phyloP scores from a whole-genome alignment of 2,329 filamentous ascomycete genomes.

The Myriosclerotinia duriaeana region DNA sequence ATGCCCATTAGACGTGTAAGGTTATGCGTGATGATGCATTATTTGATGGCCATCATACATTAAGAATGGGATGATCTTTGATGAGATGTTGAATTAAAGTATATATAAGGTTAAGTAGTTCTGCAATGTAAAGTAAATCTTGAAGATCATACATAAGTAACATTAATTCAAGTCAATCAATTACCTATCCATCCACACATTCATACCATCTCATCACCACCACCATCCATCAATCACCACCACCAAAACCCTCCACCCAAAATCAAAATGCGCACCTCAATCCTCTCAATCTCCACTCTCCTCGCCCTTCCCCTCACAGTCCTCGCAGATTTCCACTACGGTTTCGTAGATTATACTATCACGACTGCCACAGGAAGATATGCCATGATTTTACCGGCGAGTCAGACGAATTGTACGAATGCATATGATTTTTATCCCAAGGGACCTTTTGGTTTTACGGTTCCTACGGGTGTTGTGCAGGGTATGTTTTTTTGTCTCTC shows the following conservation, averaged over 20 bases:
- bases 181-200: no score
- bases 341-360: conserved; percentile 1
- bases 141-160: no score
- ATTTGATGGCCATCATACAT: no score
- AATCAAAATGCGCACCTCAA: conserved; percentile 2
- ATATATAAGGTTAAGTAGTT: no score
- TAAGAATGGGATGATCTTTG: no score
- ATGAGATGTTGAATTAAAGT: no score
- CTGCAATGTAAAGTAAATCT: no score
- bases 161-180: no score
- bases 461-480: neutral
- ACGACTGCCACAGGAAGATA: conserved; percentile 7
- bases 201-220: neutral
- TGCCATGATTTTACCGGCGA: conserved; percentile 14
- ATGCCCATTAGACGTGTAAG: no score
- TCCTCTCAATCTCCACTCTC: neutral
- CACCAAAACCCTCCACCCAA: neutral
- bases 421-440: conserved; percentile 16
- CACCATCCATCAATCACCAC: neutral
- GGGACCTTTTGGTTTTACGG: conserved; percentile 9
- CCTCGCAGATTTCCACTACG: conserved; percentile 15
- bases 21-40: no score
- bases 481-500: neutral
- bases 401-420: neutral
- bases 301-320: conserved; percentile 1